Percentiles rank a stretch among this genome's conserved stretches.
Conservation (phyloP, 2,329 filamentous ascomycete species). For the Aspergillus fijiensis region DNA sequence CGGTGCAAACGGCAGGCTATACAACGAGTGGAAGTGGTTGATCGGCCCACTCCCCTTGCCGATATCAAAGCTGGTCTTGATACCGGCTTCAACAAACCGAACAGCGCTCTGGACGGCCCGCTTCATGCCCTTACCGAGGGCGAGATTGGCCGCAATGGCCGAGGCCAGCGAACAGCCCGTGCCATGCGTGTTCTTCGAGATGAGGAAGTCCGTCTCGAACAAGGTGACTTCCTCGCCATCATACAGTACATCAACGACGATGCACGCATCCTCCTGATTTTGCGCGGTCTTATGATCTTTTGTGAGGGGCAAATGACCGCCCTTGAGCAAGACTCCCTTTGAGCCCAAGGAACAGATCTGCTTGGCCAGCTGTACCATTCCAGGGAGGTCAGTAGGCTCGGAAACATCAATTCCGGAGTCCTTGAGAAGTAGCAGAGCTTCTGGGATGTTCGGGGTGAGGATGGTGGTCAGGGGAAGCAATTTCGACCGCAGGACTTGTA, state of each 20-base stretch:
- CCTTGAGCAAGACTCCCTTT: slow-evolving; percentile 81
- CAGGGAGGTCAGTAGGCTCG: slow-evolving; percentile 59
- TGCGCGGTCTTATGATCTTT: slow-evolving; percentile 60
- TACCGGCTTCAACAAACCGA: slow-evolving; percentile 62
- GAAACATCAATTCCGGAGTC: slow-evolving; percentile 38
- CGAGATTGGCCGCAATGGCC: slow-evolving; percentile 64
- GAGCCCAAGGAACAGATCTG: slow-evolving; percentile 68
- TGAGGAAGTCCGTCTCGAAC: slow-evolving; percentile 69
- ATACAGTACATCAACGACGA: slow-evolving; percentile 76
- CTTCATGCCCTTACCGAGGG: slow-evolving; percentile 49
- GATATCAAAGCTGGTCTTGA: slow-evolving; percentile 56
- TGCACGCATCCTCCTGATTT: slow-evolving; percentile 57
- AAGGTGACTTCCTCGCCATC: slow-evolving; percentile 59
- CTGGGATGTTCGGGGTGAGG: slow-evolving; percentile 51
- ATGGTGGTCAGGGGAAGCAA: slow-evolving; percentile 47
- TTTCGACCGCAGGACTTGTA: slow-evolving; percentile 40
- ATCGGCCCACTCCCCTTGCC: slow-evolving; percentile 64
- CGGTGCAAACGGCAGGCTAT: slow-evolving; percentile 59
- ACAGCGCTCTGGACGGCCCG: slow-evolving; percentile 57
- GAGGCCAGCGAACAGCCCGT: slow-evolving; percentile 92
- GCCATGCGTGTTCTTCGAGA: slow-evolving; percentile 82
- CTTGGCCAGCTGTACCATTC: slow-evolving; percentile 68
- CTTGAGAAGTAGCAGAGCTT: slow-evolving; percentile 46
- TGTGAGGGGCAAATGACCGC: slow-evolving; percentile 80
- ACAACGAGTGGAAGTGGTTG: slow-evolving; percentile 66